Percentiles rank a stretch among this genome's conserved stretches.
Evolutionary conservation across 1,284 basidiomycete genomes (phyloP).

Genomic region (Irpex sp.): DNA sequence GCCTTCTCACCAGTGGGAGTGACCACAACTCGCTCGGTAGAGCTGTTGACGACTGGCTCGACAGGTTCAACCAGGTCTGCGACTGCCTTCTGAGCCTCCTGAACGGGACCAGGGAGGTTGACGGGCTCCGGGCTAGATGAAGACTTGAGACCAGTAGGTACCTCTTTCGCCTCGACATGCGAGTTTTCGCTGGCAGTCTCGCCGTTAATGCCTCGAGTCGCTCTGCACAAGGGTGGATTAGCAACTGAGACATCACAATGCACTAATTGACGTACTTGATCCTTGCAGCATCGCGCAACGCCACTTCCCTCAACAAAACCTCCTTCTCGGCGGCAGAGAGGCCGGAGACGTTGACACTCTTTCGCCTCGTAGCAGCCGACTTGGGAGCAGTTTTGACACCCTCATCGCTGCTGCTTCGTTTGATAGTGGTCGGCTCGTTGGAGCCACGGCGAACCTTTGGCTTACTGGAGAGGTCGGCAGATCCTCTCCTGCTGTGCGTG

Average conservation of each 20-base stretch:
- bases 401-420: constrained; percentile 1
- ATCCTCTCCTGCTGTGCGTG: background rate
- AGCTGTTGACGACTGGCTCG: background rate
- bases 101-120: background rate
- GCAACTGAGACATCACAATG: background rate
- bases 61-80: background rate
- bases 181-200: constrained; percentile 3
- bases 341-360: background rate
- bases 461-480: background rate
- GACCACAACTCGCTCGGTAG: background rate
- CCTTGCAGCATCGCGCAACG: constrained; percentile 10
- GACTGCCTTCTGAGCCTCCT: background rate
- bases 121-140: background rate
- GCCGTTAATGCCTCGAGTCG: constrained; percentile 10
- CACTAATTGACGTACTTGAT: constrained; percentile 8
- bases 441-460: constrained; percentile 2
- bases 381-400: background rate
- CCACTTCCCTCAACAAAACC: constrained; percentile 9
- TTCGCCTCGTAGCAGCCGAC: background rate
- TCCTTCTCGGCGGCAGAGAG: constrained; percentile 3
- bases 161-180: constrained; percentile 4
- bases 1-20: background rate
- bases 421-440: constrained; percentile 2
- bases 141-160: background rate
- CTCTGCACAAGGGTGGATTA: background rate